Evolutionary conservation across 495 filamentous ascomycete species (phyloP).

Genomic region (Xylaria acuta): DNA sequence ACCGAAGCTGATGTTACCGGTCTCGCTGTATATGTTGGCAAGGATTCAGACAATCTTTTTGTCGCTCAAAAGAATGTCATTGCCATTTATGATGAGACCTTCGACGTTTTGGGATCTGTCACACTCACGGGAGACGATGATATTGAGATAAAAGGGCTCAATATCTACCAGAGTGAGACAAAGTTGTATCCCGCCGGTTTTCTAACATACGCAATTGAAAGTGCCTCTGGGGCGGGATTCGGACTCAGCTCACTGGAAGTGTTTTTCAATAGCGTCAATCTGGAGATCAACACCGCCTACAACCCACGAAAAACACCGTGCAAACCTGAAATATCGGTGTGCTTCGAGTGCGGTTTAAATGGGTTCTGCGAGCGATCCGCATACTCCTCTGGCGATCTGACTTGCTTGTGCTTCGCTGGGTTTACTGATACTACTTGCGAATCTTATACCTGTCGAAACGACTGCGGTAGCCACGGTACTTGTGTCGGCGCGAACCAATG

Average conservation of each 20-base stretch:
- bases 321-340: slow-evolving; percentile 25
- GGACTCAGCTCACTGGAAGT: slow-evolving; percentile 37
- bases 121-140: slow-evolving; percentile 34
- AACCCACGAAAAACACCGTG: slow-evolving; percentile 30
- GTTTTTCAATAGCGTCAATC: slow-evolving; percentile 26
- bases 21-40: slow-evolving; percentile 34
- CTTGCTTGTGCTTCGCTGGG: slow-evolving; percentile 40
- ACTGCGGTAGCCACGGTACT: slow-evolving; percentile 39
- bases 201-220: slow-evolving; percentile 35
- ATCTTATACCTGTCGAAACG: slow-evolving; percentile 37
- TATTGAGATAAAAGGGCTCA: slow-evolving; percentile 36
- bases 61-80: slow-evolving; percentile 36
- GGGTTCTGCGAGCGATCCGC: slow-evolving; percentile 32
- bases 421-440: slow-evolving; percentile 33
- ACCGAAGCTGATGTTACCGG: slow-evolving; percentile 36
- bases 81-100: slow-evolving; percentile 33
- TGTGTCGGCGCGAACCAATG: slow-evolving; percentile 42
- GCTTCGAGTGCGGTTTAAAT: slow-evolving; percentile 28
- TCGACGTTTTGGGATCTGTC: slow-evolving; percentile 33
- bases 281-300: slow-evolving; percentile 36
- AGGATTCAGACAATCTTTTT: slow-evolving; percentile 37
- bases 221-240: slow-evolving; percentile 31
- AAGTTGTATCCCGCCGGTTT: slow-evolving; percentile 34
- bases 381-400: neutral
- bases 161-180: slow-evolving; percentile 37